phyloP scores from a whole-genome alignment of 257 asterid species.

The Solanum verrucosum region DNA sequence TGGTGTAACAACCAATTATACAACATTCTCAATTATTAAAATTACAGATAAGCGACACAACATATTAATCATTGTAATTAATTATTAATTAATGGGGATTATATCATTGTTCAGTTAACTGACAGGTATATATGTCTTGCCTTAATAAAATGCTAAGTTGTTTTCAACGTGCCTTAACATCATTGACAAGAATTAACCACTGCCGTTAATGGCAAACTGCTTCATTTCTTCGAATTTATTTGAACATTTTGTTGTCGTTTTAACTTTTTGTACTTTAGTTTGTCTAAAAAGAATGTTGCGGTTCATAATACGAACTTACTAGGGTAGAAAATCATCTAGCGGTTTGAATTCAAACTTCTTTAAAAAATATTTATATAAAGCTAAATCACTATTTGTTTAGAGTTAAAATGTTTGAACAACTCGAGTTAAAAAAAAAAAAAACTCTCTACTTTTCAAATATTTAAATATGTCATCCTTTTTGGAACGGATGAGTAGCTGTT shows the following conservation, averaged over 20 bases:
- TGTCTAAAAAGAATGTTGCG: background rate
- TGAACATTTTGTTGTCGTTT: background rate
- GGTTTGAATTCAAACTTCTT: background rate
- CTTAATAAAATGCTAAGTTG: background rate
- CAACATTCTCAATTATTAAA: background rate
- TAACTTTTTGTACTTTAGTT: background rate
- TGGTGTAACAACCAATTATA: background rate
- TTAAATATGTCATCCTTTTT: background rate
- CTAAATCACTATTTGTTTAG: background rate
- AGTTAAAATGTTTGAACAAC: background rate
- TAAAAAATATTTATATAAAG: background rate
- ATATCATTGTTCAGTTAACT: background rate
- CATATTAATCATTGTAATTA: background rate
- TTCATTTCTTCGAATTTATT: background rate
- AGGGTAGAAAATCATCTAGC: background rate
- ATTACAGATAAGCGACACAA: background rate
- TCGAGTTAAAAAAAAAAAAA: background rate
- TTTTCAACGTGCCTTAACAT: background rate
- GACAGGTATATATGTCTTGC: background rate
- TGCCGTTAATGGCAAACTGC: background rate
- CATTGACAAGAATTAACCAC: background rate
- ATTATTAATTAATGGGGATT: background rate
- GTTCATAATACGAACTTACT: too few relatives aligned
- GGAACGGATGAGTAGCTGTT: background rate
- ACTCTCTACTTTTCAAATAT: background rate